Base-by-base conservation (phyloP, 202 grass and related monocot genomes). In the Setaria italica region DNA sequence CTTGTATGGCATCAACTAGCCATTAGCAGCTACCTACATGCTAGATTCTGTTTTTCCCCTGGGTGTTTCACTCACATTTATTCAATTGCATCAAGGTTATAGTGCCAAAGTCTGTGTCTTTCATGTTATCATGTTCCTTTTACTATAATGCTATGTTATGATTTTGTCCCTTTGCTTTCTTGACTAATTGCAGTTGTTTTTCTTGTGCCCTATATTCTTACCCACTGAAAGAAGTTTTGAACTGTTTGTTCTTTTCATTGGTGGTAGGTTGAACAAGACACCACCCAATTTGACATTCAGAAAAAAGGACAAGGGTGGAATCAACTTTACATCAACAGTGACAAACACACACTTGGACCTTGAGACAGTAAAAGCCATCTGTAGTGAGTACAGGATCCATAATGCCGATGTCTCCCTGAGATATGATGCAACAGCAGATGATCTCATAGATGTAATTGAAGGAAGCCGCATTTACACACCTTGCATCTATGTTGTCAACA, bases 371-470 rank as follows among this genome's bases (percentile, higher is more conserved):
- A 99, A 99, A 83, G 94, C 93, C 42, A 99, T 96, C 20, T 96
- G 97, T 70, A 87, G 91, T 45, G 97, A 99, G 83, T 99, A 99
- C 85, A 92, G 94, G 76, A 99, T 96, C 66, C 97, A 99, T 67
- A 99, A 94, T 90, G 97, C 94, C 50, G 97, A 99, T 57, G 46
- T 99, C 71, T 96, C 93, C 70, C 90, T 94, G 14, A 89, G 92
- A 71, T 95, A 88, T 39, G 96, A 98, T 86, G 93, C 96, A 57
- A 97, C 94, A 50, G 97, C 97, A 58, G 97, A 99, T 87, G 94
- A 99, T 84, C 91, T 99, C 58, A 99, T 96, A 48, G 97, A 99
- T 86, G 93, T 96, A 20, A 99, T 99, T 11, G 97, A 99, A 82
- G 97, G 97, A 54, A 99, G 97, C 60, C 85, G 97, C 66, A 90